These are phyloP conservation scores for Elongisporangium senticosum DNA, from an alignment of 352 stramenopile species.

Conservation along the genomic window DNA sequence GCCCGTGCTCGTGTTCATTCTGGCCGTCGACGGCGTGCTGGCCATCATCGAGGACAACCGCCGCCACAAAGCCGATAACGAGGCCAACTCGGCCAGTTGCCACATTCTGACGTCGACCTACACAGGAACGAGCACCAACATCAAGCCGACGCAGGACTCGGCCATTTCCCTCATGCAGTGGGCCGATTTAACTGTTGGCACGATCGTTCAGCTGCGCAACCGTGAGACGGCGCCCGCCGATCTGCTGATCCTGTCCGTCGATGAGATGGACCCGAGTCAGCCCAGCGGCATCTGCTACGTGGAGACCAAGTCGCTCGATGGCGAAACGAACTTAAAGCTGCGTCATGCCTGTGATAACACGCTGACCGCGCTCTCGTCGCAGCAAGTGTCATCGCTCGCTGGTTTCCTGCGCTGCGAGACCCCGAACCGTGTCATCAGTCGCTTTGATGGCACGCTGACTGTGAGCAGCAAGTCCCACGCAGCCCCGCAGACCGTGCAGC, in stretches of 20 bases:
- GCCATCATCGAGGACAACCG: conserved; percentile 82
- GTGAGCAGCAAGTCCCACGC: conserved; percentile 17
- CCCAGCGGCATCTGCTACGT: conserved; percentile 81
- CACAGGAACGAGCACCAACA: conserved; percentile 22
- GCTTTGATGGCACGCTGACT: conserved; percentile 68
- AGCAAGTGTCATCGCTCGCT: conserved; percentile 29
- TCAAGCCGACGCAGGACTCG: conserved; percentile 27
- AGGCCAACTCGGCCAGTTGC: conserved; percentile 74
- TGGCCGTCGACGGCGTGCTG: conserved; percentile 84
- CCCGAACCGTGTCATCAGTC: conserved; percentile 74
- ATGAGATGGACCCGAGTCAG: conserved; percentile 54
- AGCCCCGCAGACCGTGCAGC: conserved; percentile 21
- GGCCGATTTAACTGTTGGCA: conserved; percentile 73
- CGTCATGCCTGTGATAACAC: conserved; percentile 63
- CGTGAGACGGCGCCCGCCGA: conserved; percentile 80
- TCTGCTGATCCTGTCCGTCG: conserved; percentile 74
- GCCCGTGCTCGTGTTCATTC: conserved; percentile 83
- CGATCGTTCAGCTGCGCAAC: conserved; percentile 76
- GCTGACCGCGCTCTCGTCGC: conserved; percentile 28
- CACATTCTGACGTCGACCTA: conserved; percentile 50
- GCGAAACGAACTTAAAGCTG: conserved; percentile 89
- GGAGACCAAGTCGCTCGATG: conserved; percentile 86
- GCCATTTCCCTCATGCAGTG: conserved; percentile 59
- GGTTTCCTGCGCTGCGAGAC: conserved; percentile 64
- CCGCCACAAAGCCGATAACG: conserved; percentile 70